phyloP scores from a whole-genome alignment of 305 asterid genomes.

The Solanum hybrid region DNA sequence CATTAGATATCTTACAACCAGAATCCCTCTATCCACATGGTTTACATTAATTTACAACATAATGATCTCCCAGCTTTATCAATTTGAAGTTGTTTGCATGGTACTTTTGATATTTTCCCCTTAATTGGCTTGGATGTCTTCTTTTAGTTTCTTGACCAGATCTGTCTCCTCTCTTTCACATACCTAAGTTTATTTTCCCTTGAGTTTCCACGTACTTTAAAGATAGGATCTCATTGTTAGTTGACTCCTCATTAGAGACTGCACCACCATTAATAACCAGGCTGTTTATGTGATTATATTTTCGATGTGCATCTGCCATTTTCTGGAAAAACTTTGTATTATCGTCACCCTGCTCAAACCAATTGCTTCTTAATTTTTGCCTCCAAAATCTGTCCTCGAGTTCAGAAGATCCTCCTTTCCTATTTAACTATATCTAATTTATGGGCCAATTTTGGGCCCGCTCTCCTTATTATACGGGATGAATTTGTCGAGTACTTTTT shows the following conservation, averaged over 20 bases:
- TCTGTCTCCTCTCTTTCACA: not conserved
- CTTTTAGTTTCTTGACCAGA: not conserved
- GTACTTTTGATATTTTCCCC: not conserved
- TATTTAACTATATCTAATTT: not conserved
- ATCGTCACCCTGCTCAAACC: not conserved
- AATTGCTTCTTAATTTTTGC: not conserved
- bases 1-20: not conserved
- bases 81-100: not conserved
- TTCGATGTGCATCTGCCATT: not conserved
- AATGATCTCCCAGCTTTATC: not conserved
- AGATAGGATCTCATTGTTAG: not conserved
- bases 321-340: not conserved
- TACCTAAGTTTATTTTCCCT: not conserved
- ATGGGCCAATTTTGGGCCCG: not conserved
- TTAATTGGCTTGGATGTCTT: not conserved
- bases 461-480: not conserved
- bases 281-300: not conserved
- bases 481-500: not conserved
- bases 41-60: not conserved
- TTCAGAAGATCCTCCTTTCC: not conserved
- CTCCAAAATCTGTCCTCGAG: not conserved
- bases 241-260: not conserved
- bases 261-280: not conserved
- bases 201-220: not conserved
- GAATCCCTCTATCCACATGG: not conserved